Evolutionary conservation across 805 yeast genomes (phyloP).

Genomic region (Myxozyma melibiosi): DNA sequence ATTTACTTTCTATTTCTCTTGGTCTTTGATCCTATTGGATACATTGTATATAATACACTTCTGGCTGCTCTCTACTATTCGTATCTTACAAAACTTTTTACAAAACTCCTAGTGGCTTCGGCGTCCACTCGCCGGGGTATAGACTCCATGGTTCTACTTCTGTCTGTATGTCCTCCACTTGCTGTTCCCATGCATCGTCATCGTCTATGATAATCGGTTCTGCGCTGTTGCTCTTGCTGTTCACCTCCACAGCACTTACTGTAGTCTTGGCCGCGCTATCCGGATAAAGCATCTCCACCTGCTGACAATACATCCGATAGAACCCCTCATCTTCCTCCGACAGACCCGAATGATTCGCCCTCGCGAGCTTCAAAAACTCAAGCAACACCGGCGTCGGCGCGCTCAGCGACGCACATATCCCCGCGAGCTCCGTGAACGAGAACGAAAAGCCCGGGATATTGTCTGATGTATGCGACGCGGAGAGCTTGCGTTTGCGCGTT

Average conservation of each 20-base stretch:
- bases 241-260: background rate
- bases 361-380: constrained; percentile 4
- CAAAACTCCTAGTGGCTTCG: constrained; percentile 18
- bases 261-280: background rate
- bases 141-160: background rate
- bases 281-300: constrained; percentile 6
- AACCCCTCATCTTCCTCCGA: background rate
- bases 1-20: no score
- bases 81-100: background rate
- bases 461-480: background rate
- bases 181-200: background rate
- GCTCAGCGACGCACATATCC: background rate
- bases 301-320: constrained; percentile 1
- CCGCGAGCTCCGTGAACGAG: background rate
- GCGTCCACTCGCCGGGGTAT: constrained; percentile 10
- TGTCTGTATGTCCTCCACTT: background rate
- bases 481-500: background rate
- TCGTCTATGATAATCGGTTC: background rate
- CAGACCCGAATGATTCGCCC: background rate
- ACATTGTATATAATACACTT: no score
- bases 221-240: background rate
- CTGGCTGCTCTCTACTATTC: no score
- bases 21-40: no score
- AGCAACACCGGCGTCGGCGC: constrained; percentile 5
- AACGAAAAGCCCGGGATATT: background rate